Conservation (phyloP, 1,139 yeast species). For the Suhomyces kunorum region DNA sequence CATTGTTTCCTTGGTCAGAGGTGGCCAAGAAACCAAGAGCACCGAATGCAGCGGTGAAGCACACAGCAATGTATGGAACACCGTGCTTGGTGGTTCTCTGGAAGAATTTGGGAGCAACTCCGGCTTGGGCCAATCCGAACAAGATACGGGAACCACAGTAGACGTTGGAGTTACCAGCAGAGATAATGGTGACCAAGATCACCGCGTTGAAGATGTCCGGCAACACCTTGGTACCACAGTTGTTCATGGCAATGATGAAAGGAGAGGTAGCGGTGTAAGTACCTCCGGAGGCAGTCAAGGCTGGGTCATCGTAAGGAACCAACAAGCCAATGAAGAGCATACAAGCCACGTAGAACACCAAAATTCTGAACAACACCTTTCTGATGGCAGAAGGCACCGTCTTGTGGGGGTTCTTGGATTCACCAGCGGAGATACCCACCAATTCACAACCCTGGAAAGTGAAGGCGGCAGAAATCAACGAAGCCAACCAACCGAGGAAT, state of each 20-base stretch:
- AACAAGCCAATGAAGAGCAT: conserved; percentile 80
- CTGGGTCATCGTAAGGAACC: conserved; percentile 74
- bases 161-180: conserved; percentile 82
- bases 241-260: conserved; percentile 57
- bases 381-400: conserved; percentile 84
- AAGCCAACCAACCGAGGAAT: conserved; percentile 66
- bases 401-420: conserved; percentile 76
- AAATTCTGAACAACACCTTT: conserved; percentile 77
- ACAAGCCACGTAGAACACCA: conserved; percentile 77
- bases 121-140: conserved; percentile 62
- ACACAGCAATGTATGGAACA: conserved; percentile 65
- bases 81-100: conserved; percentile 57
- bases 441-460: conserved; percentile 81
- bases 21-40: conserved; percentile 66
- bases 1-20: conserved; percentile 60
- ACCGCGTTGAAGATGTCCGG: conserved; percentile 79
- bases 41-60: conserved; percentile 62
- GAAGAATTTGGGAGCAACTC: conserved; percentile 62
- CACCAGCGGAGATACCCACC: conserved; percentile 89
- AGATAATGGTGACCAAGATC: conserved; percentile 63
- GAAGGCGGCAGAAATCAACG: conserved; percentile 70
- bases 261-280: conserved; percentile 51
- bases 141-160: conserved; percentile 76
- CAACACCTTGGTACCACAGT: conserved; percentile 67
- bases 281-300: conserved; percentile 23